Conservation (phyloP, 148 eudicot species). For the Nyssa sinensis region DNA sequence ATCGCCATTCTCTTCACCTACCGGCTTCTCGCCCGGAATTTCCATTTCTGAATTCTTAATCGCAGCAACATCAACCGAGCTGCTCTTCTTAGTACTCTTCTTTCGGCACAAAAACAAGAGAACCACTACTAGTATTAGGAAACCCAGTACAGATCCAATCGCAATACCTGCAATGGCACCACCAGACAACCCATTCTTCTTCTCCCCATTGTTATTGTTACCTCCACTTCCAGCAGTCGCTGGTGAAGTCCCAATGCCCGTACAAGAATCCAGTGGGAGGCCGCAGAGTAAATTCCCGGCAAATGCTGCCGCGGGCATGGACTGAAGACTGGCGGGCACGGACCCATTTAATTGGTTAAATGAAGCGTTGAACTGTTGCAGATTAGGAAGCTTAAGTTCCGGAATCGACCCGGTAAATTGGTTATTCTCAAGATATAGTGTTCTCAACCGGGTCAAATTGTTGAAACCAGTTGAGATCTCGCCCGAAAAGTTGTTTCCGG, state of each 20-base stretch:
- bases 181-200: conserved; percentile 49
- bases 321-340: conserved; percentile 48
- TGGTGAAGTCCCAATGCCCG: conserved; percentile 18
- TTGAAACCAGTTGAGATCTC: conserved; percentile 32
- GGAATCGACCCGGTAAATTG: conserved; percentile 57
- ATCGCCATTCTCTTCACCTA: conserved; percentile 28
- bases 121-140: conserved; percentile 43
- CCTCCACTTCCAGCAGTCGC: conserved; percentile 25
- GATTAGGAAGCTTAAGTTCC: conserved; percentile 42
- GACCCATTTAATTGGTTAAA: conserved; percentile 59
- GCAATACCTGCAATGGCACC: conserved; percentile 81
- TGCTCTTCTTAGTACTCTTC: conserved; percentile 26
- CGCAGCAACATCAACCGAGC: conserved; percentile 45
- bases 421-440: conserved; percentile 58
- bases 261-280: conserved; percentile 50
- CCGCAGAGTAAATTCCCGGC: conserved; percentile 64
- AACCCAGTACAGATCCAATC: conserved; percentile 58
- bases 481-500: conserved; percentile 56
- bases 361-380: conserved; percentile 71
- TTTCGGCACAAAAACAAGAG: conserved; percentile 52
- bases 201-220: conserved; percentile 9
- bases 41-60: conserved; percentile 42
- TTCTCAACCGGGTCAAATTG: conserved; percentile 50
- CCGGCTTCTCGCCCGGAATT: conserved; percentile 32
- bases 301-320: conserved; percentile 46